Conservation (phyloP, 441 rosid species). For the Geranium incanum region DNA sequence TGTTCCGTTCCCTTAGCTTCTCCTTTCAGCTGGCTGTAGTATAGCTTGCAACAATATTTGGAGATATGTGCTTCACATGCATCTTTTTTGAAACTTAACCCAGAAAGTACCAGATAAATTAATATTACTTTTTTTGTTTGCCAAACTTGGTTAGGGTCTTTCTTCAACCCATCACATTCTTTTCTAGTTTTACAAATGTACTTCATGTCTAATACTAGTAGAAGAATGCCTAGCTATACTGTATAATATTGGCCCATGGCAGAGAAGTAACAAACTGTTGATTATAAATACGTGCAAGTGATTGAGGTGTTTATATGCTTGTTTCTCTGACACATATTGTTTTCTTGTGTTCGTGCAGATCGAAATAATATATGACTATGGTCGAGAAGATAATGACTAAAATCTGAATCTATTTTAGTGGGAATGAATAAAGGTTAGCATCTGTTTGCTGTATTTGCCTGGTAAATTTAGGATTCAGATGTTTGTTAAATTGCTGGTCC, state of each 20-base stretch:
- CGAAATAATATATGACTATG: slow-evolving; percentile 77
- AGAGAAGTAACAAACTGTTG: background rate
- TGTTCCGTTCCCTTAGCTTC: background rate
- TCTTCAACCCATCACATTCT: background rate
- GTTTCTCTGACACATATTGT: slow-evolving; percentile 7
- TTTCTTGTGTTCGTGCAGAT: slow-evolving; percentile 46
- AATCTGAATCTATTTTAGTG: slow-evolving; percentile 5
- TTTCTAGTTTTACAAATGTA: background rate
- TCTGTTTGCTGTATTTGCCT: background rate
- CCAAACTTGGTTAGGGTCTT: background rate
- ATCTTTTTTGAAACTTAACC: background rate
- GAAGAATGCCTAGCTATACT: background rate
- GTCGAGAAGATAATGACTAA: slow-evolving; percentile 68
- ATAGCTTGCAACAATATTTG: background rate
- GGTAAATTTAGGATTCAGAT: no score
- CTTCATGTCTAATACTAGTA: background rate
- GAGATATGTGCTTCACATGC: background rate
- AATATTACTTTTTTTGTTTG: background rate
- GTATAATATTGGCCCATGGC: background rate
- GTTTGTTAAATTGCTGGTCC: no score
- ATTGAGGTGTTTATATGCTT: background rate
- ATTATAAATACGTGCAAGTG: background rate
- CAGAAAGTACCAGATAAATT: background rate
- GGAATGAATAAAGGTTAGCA: slow-evolving; percentile 39
- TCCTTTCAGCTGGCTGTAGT: background rate